These are phyloP conservation scores for Grammothele lineata DNA, from an alignment of 768 basidiomycete genomes.

Conservation along the genomic window DNA sequence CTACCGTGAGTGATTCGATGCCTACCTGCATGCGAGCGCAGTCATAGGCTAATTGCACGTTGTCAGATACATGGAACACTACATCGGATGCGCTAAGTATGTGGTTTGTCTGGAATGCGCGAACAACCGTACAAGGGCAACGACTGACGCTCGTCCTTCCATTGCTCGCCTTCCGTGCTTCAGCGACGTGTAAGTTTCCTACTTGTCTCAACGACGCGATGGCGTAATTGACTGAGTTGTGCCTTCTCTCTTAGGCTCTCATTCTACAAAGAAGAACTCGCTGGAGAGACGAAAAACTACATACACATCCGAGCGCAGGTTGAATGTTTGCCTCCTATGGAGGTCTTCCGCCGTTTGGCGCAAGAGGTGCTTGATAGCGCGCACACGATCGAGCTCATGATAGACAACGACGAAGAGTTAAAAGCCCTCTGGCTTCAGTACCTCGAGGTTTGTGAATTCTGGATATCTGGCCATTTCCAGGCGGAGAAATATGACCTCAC, in stretches of 20 bases:
- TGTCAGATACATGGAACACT: neutral
- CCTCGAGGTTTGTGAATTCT: neutral
- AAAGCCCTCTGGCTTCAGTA: neutral
- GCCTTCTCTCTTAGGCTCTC: constrained; percentile 1
- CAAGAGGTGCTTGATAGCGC: constrained; percentile 1
- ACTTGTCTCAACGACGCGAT: neutral
- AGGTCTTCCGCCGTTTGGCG: constrained; percentile 2
- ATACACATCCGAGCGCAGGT: constrained; percentile 7
- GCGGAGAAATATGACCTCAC: neutral
- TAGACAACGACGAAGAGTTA: neutral
- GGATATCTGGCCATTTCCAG: neutral
- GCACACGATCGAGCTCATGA: neutral
- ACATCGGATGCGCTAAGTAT: neutral
- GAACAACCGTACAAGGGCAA: neutral
- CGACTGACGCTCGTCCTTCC: neutral
- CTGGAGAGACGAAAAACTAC: constrained; percentile 13
- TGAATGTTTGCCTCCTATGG: neutral
- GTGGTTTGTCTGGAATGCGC: neutral
- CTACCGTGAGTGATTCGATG: constrained; percentile 23
- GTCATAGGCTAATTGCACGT: no score
- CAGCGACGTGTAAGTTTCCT: constrained; percentile 10
- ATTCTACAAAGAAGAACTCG: constrained; percentile 14
- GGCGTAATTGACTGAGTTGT: neutral
- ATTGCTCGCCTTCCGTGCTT: neutral
- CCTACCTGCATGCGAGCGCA: neutral